A percentile compares a stretch with the other conserved stretches of the same genome.
phyloP scores from a whole-genome alignment of 2,329 filamentous ascomycete species.

The Amauroascus niger region DNA sequence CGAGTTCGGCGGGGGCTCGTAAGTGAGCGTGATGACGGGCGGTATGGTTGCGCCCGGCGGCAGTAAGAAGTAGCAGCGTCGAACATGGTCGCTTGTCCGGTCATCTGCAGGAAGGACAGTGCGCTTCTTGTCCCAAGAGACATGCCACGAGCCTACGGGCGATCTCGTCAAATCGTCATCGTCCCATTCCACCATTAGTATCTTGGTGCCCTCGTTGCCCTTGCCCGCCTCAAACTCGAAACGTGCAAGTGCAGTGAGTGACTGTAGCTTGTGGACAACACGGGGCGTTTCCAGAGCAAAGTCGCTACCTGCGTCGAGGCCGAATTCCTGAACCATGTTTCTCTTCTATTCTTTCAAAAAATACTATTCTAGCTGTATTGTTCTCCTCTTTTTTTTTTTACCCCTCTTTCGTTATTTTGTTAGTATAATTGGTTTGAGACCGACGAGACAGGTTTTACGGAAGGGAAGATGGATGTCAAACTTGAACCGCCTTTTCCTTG shows the following conservation, averaged over 20 bases:
- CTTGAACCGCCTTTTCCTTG: too few species aligned
- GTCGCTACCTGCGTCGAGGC: slow-evolving; percentile 11
- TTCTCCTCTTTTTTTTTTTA: background rate
- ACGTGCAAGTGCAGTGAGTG: slow-evolving; percentile 57
- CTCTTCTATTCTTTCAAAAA: background rate
- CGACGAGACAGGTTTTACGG: too few species aligned
- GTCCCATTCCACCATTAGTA: slow-evolving; percentile 89
- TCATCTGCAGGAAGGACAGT: slow-evolving; percentile 60
- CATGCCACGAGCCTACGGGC: slow-evolving; percentile 55
- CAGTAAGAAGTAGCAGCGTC: slow-evolving; percentile 71
- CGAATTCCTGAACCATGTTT: slow-evolving; percentile 16
- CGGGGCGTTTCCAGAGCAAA: slow-evolving; percentile 27
- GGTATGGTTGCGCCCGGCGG: slow-evolving; percentile 64
- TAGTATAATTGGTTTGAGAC: too few species aligned
- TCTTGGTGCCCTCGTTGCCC: slow-evolving; percentile 76
- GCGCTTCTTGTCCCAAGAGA: slow-evolving; percentile 74
- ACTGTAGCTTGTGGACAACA: slow-evolving; percentile 25
- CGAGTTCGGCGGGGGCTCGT: slow-evolving; percentile 39
- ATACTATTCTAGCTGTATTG: too few species aligned
- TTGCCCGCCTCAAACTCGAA: slow-evolving; percentile 76
- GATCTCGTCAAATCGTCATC: slow-evolving; percentile 45
- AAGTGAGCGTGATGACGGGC: slow-evolving; percentile 57
- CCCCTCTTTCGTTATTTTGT: slow-evolving; percentile 3
- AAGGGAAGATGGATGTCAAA: too few species aligned
- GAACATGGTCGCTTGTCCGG: slow-evolving; percentile 42